These are phyloP conservation scores for Colletotrichum noveboracense DNA, from an alignment of 2,329 filamentous ascomycete species.

Conservation along the genomic window DNA sequence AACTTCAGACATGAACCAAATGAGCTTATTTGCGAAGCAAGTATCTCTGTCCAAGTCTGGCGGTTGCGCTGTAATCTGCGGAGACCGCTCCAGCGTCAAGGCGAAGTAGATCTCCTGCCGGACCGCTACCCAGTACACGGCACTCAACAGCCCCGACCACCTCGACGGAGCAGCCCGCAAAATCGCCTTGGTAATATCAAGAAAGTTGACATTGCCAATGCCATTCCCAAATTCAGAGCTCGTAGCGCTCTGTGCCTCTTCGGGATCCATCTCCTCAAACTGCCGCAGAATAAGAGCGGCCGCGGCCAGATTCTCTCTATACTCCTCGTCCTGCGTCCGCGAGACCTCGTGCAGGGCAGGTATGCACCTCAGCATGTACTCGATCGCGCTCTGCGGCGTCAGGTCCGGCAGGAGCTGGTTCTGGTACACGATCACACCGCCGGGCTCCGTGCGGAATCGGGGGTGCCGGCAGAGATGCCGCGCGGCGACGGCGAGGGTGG, in stretches of 20 bases:
- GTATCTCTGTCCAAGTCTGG: slow-evolving; percentile 36
- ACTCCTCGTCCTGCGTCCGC: slow-evolving; percentile 37
- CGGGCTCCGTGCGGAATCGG: slow-evolving; percentile 38
- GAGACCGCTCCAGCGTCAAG: slow-evolving; percentile 41
- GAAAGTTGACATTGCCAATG: slow-evolving; percentile 36
- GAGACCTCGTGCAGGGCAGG: slow-evolving; percentile 39
- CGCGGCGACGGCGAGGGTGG: slow-evolving; percentile 44
- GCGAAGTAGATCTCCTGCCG: slow-evolving; percentile 46
- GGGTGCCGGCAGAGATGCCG: slow-evolving; percentile 43
- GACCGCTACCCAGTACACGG: slow-evolving; percentile 47
- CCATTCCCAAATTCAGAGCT: background rate
- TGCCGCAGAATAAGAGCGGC: slow-evolving; percentile 46
- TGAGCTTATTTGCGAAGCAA: slow-evolving; percentile 42
- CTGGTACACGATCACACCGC: slow-evolving; percentile 37
- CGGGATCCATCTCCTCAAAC: slow-evolving; percentile 45
- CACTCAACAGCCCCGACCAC: slow-evolving; percentile 41
- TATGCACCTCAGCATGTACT: slow-evolving; percentile 45
- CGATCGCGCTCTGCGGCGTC: slow-evolving; percentile 41
- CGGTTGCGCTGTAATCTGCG: slow-evolving; percentile 38
- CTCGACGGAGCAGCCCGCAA: slow-evolving; percentile 40
- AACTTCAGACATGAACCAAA: slow-evolving; percentile 45
- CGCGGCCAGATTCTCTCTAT: slow-evolving; percentile 43
- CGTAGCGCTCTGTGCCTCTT: slow-evolving; percentile 29
- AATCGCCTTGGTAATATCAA: slow-evolving; percentile 45
- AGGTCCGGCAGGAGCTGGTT: slow-evolving; percentile 40